phyloP scores from a whole-genome alignment of 768 basidiomycete genomes.

The Termitomyces sp. region DNA sequence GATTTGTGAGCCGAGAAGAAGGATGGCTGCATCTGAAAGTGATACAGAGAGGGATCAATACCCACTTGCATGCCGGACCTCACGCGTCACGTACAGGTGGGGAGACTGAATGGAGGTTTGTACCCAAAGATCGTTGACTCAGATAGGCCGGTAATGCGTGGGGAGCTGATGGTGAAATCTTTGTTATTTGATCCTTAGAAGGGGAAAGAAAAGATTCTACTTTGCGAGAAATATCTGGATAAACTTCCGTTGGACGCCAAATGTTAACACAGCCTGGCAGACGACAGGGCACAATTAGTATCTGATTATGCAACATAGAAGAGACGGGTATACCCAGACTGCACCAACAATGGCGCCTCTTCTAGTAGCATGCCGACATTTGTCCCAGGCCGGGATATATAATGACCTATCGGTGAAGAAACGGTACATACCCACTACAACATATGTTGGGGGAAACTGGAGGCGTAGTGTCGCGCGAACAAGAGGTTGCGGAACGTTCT shows the following conservation, averaged over 20 bases:
- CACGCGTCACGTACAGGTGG: conserved; percentile 52
- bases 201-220: conserved; percentile 25
- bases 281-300: neutral
- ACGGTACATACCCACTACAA: conserved; percentile 80
- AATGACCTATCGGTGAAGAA: conserved; percentile 70
- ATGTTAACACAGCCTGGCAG: conserved; percentile 60
- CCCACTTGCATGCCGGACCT: neutral
- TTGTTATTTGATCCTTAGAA: neutral
- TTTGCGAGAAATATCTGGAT: conserved; percentile 62
- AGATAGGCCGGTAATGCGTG: conserved; percentile 58
- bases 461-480: conserved; percentile 57
- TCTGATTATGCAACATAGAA: neutral
- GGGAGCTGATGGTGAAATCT: conserved; percentile 46
- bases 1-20: conserved; percentile 72
- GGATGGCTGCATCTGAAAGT: conserved; percentile 62
- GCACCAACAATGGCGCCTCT: conserved; percentile 68
- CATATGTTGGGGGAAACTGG: conserved; percentile 78
- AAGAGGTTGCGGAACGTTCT: conserved; percentile 43
- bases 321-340: conserved; percentile 54
- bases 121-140: conserved; percentile 63
- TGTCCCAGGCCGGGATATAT: conserved; percentile 77
- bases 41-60: neutral
- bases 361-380: conserved; percentile 72
- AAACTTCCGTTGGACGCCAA: conserved; percentile 65
- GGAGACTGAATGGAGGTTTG: conserved; percentile 59